A percentile compares a stretch with the other conserved stretches of the same genome.
These are phyloP conservation scores for Ulmus americana DNA, from an alignment of 331 rosid species.

Conservation along the genomic window DNA sequence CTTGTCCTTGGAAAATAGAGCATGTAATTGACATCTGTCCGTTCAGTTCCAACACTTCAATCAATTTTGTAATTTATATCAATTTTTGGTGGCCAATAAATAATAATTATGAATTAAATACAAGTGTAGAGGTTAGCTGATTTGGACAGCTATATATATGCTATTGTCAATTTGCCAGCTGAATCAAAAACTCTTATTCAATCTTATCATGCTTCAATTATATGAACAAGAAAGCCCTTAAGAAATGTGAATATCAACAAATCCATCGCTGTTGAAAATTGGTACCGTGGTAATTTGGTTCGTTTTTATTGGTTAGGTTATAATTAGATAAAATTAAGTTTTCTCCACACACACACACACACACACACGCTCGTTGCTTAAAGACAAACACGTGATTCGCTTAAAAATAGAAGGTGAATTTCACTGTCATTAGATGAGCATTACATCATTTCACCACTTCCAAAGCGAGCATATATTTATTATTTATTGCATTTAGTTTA, in stretches of 20 bases:
- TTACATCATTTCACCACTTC: too few species aligned
- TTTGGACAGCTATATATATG: background rate
- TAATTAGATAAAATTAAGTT: too few species aligned
- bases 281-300: background rate
- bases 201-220: background rate
- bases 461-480: too few species aligned
- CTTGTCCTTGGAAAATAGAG: background rate
- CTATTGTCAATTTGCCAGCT: constrained; percentile 2
- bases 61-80: background rate
- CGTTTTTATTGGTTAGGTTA: constrained; percentile 1
- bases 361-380: too few species aligned
- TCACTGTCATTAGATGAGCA: too few species aligned
- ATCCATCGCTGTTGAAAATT: constrained; percentile 1
- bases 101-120: constrained; percentile 4
- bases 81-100: background rate
- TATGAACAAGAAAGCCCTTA: too few species aligned
- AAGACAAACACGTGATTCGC: too few species aligned
- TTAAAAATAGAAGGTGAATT: too few species aligned
- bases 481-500: too few species aligned
- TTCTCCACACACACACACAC: too few species aligned
- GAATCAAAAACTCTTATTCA: background rate
- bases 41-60: background rate
- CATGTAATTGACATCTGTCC: constrained; percentile 5
- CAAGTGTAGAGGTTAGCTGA: background rate
- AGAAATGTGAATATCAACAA: background rate